Conservation (phyloP, 169 alveolate species). For the Babesia sp. region DNA sequence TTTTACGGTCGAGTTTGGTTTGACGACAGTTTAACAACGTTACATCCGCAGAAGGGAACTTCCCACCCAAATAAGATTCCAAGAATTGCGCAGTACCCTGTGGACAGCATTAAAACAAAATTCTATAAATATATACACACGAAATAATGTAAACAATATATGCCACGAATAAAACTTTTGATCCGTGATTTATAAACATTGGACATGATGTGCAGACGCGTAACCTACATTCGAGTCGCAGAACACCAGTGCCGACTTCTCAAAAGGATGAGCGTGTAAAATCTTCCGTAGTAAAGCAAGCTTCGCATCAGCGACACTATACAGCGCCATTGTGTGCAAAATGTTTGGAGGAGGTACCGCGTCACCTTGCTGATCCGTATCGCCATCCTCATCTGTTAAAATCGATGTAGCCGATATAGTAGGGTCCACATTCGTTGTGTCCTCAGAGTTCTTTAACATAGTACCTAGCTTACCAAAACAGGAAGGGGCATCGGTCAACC, state of each 20-base stretch:
- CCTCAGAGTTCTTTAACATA: not conserved
- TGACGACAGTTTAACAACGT: constrained; percentile 50
- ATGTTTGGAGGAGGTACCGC: constrained; percentile 28
- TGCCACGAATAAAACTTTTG: too few species aligned
- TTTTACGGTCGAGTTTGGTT: constrained; percentile 32
- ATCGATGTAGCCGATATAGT: not conserved
- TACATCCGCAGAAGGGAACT: constrained; percentile 22
- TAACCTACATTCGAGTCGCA: constrained; percentile 57
- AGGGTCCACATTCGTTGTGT: not conserved
- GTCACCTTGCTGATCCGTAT: not conserved
- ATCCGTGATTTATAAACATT: not conserved
- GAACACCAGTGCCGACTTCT: constrained; percentile 58
- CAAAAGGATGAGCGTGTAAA: constrained; percentile 40
- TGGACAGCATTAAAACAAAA: not conserved
- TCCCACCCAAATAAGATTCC: constrained; percentile 23
- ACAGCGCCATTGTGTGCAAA: constrained; percentile 50
- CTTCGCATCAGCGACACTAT: constrained; percentile 50
- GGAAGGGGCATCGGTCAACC: constrained; percentile 11
- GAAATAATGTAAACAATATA: not conserved
- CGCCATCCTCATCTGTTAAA: not conserved
- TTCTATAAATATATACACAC: not conserved
- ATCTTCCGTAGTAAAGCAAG: constrained; percentile 38
- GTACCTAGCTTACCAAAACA: constrained; percentile 18
- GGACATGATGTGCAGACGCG: constrained; percentile 3
- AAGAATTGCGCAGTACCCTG: constrained; percentile 55